Evolutionary conservation across 1,284 basidiomycete genomes (phyloP).

Genomic region (Puccinia coronata): DNA sequence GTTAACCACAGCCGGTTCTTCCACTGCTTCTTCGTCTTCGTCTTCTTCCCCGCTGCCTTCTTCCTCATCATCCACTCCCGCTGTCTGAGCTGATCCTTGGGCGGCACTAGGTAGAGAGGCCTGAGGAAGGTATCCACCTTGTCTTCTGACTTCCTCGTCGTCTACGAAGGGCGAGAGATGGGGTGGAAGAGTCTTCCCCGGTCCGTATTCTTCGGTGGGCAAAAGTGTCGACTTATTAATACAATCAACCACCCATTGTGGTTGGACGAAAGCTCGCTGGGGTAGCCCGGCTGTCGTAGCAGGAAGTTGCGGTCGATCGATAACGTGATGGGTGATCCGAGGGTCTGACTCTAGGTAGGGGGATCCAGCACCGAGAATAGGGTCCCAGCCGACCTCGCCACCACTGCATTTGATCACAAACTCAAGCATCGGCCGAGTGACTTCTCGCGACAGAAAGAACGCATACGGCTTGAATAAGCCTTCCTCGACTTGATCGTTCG

Average conservation of each 20-base stretch:
- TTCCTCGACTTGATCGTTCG: conserved; percentile 63
- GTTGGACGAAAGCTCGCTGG: conserved; percentile 86
- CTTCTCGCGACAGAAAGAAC: conserved; percentile 94
- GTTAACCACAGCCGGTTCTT: conserved; percentile 33
- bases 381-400: conserved; percentile 72
- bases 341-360: conserved; percentile 66
- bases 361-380: conserved; percentile 79
- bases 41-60: conserved; percentile 52
- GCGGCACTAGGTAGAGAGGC: conserved; percentile 65
- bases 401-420: conserved; percentile 92
- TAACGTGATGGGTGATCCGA: conserved; percentile 90
- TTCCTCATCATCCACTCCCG: conserved; percentile 57
- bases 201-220: conserved; percentile 80
- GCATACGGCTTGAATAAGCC: conserved; percentile 79
- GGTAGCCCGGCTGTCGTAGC: conserved; percentile 54
- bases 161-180: conserved; percentile 95
- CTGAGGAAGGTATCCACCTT: conserved; percentile 61
- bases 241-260: conserved; percentile 97
- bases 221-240: conserved; percentile 84
- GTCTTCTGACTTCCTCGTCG: conserved; percentile 64
- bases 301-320: conserved; percentile 74
- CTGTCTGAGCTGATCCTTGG: conserved; percentile 58
- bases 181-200: conserved; percentile 84
- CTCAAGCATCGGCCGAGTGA: conserved; percentile 87
- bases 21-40: conserved; percentile 3